Evolutionary conservation across 2,329 filamentous ascomycete genomes (phyloP), one percentile per base, ranked within the genome.

Genomic region (Aspergillus flavus): DNA sequence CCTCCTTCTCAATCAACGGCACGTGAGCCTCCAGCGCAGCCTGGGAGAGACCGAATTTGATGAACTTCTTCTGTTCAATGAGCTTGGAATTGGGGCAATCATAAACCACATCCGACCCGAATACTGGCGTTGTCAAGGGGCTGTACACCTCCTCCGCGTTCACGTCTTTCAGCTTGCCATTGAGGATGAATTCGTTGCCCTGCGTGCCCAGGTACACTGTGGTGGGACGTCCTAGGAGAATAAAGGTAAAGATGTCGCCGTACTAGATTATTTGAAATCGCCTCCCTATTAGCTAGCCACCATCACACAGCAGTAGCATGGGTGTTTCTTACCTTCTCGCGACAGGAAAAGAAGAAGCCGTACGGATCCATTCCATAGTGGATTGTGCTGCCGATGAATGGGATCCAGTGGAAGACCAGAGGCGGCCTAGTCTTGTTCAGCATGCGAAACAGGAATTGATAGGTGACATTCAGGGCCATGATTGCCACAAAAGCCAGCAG

Each of bases 11-110:
- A 75, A 96, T 94, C 73, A 96, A 87, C 61, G 87, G 88, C 32
- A 96, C 91, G 78, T 96, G 94, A 52, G 86, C 87, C 68, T 82
- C 82, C 60, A 89, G 83, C 23, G 87, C 85, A 30, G 85, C 82
- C 66, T 84, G 80, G 2, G 86, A 88, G 64, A 89, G 82, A 36
- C 87, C 87, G 66, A 85, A 89, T 72, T 89, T 89, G 80, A 89
- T 83, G 69, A 89, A 89, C 73, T 95, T 95, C 84, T 96, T 96
- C 84, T 96, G 93, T 82, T 96, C 93, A 92, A 96, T 96, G 73
- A 96, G 86, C 82, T 96, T 96, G 61, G 91, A 85, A 73, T 96
- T 96, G 36, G 93, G 91, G 79, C 92, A 96, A 78, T 96, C 93
- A 75, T 96, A 96, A 48, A 96, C 91, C 30, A 96, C 91, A 77